A percentile compares a stretch with the other conserved stretches of the same genome.
Conservation (phyloP, 441 rosid genomes). For the Capsella rubella region DNA sequence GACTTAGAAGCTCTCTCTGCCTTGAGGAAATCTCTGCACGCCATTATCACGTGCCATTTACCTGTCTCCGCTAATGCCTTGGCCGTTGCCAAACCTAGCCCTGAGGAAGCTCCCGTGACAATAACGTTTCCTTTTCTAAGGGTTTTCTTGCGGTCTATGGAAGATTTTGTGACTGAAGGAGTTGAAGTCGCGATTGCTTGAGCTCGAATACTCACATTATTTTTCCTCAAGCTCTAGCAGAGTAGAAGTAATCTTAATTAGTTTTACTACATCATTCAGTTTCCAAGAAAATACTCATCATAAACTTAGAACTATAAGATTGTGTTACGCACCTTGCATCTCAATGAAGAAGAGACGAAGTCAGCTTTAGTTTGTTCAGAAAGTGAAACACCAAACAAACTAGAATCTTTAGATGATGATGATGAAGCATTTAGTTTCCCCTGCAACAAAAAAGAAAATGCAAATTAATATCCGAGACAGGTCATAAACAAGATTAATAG, state of each 20-base stretch:
- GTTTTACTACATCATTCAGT: neutral
- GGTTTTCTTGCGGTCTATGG: conserved; percentile 74
- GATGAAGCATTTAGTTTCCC: conserved; percentile 55
- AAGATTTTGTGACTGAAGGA: conserved; percentile 59
- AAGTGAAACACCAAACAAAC: conserved; percentile 74
- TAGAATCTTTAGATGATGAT: conserved; percentile 67
- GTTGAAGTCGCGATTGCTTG: conserved; percentile 65
- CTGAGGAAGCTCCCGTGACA: conserved; percentile 92
- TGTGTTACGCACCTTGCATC: conserved; percentile 59
- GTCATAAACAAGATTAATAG: neutral
- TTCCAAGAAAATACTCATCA: neutral
- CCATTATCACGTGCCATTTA: conserved; percentile 94
- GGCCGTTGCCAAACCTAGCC: conserved; percentile 89
- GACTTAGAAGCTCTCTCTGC: conserved; percentile 85
- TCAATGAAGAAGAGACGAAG: conserved; percentile 56
- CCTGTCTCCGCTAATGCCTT: conserved; percentile 92
- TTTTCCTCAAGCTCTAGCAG: conserved; percentile 44
- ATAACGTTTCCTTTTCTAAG: conserved; percentile 79
- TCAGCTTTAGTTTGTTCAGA: conserved; percentile 64
- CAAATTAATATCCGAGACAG: neutral
- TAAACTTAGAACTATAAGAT: neutral
- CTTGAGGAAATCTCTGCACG: conserved; percentile 92
- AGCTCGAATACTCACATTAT: conserved; percentile 60
- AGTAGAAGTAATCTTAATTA: neutral
- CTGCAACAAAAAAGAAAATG: conserved; percentile 47